Evolutionary conservation across 306 rosid species (phyloP), one percentile per base, ranked within the genome.

Genomic region (Castanea crenata): DNA sequence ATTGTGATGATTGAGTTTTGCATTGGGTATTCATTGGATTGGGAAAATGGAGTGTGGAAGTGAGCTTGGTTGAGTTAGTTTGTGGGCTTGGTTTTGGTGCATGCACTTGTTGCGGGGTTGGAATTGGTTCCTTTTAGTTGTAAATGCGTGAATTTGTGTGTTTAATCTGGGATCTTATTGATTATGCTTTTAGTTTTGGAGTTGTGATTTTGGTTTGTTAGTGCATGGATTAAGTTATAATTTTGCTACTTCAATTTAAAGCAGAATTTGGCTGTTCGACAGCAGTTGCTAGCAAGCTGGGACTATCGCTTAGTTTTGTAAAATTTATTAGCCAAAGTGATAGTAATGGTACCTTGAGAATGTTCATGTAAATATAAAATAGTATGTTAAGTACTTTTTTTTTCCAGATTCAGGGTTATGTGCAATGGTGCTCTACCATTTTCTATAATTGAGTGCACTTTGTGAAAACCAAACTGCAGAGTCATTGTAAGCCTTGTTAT

Each of bases 11-110:
- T 35, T 58, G 56, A 74, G 51, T 67, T 74, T 69, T 87, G 92
- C 88, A 76, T 85, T 86, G 38, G 68, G 71, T 46, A 18, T 74
- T 70, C 63, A 64, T 71, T 82, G 74, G 81, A 46, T 82, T 86
- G 74, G 78, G 69, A 80, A 76, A 65, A 49, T 68, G 63, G 46
- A 81, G 89, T 86, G 73, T 79, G 77, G 67, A 75, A 78, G 76
- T 83, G 81, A 90, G 86, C 76, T 88, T 76, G 78, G 76, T 80
- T 54, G 71, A 67, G 55, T 81, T 68, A 52, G 55, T 65, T 87
- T 49, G 73, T 81, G 81, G 76, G 25, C 61, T 80, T 76, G 31
- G 56, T 54, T 49, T 58, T 72, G 62, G 81, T 74, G 82, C 19
- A 46, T 71, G 78, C 62, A 55, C 81, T 82, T 77, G 49, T 61